Conservation (phyloP, 768 basidiomycete genomes). For the Obba rivulosa region DNA sequence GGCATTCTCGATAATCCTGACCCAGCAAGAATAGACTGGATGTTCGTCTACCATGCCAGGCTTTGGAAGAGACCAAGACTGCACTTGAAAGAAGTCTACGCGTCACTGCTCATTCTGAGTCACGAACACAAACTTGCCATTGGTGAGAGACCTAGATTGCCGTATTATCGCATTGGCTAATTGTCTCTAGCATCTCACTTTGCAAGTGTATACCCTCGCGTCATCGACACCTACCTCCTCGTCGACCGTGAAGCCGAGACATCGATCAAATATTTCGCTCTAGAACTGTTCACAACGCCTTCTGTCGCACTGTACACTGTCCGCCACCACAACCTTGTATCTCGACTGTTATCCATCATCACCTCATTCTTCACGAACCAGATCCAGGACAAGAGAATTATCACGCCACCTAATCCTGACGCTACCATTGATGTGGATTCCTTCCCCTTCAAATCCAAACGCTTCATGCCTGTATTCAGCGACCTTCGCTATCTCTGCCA, state of each 20-base stretch:
- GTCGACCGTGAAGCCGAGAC: conserved; percentile 94
- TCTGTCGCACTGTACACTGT: conserved; percentile 79
- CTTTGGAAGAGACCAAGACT: conserved; percentile 83
- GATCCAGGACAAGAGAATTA: conserved; percentile 66
- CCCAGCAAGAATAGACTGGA: conserved; percentile 62
- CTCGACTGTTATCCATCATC: conserved; percentile 77
- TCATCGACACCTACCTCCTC: conserved; percentile 89
- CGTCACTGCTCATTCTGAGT: conserved; percentile 64
- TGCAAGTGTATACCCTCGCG: conserved; percentile 75
- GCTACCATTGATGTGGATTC: conserved; percentile 70
- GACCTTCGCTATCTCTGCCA: conserved; percentile 84
- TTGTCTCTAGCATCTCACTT: conserved; percentile 65
- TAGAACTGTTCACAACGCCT: conserved; percentile 91
- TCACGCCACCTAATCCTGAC: conserved; percentile 28
- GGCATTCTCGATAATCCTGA: conserved; percentile 34
- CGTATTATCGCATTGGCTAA: not conserved
- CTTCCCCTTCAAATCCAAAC: conserved; percentile 88
- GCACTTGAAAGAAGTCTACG: conserved; percentile 79
- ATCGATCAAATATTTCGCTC: conserved; percentile 88
- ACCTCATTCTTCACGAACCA: conserved; percentile 92
- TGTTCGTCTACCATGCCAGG: conserved; percentile 77
- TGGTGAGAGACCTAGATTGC: conserved; percentile 42
- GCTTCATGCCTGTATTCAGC: conserved; percentile 93
- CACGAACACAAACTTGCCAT: conserved; percentile 71
- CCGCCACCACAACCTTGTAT: conserved; percentile 64